Evolutionary conservation across 2,329 filamentous ascomycete species (phyloP), one percentile per base, ranked within the genome.

Genomic region (Ophiocordyceps camponoti-floridani): DNA sequence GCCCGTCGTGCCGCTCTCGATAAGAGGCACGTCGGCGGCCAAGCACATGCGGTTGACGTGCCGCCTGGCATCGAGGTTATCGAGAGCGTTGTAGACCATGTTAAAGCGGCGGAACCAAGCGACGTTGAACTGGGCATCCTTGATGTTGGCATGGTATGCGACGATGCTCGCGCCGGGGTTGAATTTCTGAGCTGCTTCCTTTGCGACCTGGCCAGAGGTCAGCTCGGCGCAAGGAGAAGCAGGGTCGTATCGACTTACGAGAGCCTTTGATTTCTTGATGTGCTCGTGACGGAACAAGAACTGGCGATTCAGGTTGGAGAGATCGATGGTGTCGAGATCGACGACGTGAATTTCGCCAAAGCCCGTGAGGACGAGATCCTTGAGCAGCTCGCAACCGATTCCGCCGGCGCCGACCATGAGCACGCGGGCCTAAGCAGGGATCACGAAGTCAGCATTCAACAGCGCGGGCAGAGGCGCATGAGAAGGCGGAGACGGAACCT

Each of bases 21-120:
- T 83, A 51, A 98, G 65, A 11, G 91, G 87, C 26, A 96, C 78
- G 54, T 91, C 75, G 11, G 91, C 88, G 1, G 88, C 85, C 51
- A 98, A 65, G 55, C 91, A 96, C 91, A 98, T 96, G 60, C 81
- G 84, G 61, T 98, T 98, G 51, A 96, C 91, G 68, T 96, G 88
- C 44, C 89, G 78, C 51, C 91, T 73, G 19, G 91, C 91, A 46
- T 95, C 88, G 27, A 98, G 69, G 53, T 98, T 98, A 63, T 98
- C 91, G 37, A 98, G 72, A 44, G 91, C 91, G 62, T 98, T 98
- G 70, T 98, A 96, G 9, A 95, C 88, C 26, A 96, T 66, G 43
- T 72, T 71, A 59, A 96, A 98, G 8, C 69, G 63, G 52, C 76
- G 72, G 58, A 95, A 98, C 84, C 89, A 98, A 43, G 81, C 75